These are phyloP conservation scores for Phyllosticta capitalensis DNA, from an alignment of 2,329 filamentous ascomycete species.

Conservation along the genomic window DNA sequence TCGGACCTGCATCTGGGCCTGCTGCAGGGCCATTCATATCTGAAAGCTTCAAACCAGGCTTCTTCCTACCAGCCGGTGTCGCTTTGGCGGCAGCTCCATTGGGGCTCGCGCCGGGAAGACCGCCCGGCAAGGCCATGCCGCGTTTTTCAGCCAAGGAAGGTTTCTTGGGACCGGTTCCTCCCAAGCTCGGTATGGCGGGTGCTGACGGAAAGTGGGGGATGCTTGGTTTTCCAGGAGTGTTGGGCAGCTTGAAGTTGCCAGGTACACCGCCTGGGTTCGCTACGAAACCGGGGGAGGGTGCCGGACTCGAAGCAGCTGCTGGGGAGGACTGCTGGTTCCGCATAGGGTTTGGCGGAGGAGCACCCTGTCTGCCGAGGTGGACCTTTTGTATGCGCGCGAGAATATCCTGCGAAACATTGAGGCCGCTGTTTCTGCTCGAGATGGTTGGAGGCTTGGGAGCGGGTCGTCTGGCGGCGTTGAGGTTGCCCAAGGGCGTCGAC, in stretches of 20 bases:
- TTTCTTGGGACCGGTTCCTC: constrained; percentile 36
- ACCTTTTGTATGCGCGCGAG: constrained; percentile 62
- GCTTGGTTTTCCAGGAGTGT: constrained; percentile 25
- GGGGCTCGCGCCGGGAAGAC: constrained; percentile 38
- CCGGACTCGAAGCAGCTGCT: background rate
- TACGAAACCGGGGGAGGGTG: constrained; percentile 18
- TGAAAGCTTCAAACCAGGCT: constrained; percentile 34
- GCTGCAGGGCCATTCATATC: constrained; percentile 28
- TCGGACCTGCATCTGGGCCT: constrained; percentile 17
- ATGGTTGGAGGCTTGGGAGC: constrained; percentile 33
- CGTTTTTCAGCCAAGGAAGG: constrained; percentile 59
- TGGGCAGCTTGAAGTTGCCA: constrained; percentile 34
- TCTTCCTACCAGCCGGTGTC: constrained; percentile 25
- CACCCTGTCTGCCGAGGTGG: constrained; percentile 54
- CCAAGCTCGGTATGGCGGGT: constrained; percentile 35
- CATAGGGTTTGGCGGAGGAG: constrained; percentile 28
- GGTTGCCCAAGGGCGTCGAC: constrained; percentile 73
- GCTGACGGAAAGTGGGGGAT: constrained; percentile 38
- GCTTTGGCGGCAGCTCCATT: constrained; percentile 7
- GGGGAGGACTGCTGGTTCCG: constrained; percentile 16
- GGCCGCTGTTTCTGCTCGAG: constrained; percentile 39
- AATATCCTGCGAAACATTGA: constrained; percentile 51
- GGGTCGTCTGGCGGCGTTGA: constrained; percentile 58
- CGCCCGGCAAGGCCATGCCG: constrained; percentile 53
- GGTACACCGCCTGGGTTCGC: constrained; percentile 27